Base-by-base conservation (phyloP, 140 eudicot genomes). In the Cichorium intybus region DNA sequence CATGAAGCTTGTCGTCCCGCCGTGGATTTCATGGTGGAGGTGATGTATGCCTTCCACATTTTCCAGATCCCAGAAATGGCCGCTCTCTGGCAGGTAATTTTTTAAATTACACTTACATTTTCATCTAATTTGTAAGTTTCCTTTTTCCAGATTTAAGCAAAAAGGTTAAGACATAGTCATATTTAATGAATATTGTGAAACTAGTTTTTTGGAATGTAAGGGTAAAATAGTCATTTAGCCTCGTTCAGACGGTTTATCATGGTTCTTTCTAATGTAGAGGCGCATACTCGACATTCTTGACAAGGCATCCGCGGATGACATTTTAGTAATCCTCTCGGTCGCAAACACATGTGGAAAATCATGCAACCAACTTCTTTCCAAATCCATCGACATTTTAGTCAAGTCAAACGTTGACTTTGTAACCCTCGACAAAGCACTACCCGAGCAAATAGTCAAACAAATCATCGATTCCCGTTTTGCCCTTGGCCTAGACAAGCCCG, bases 401-500 rank as follows among this genome's bases (percentile, higher is more conserved):
- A 83, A 77, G 64, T 84, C 95, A 3, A 77, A 76, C 39, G 77
- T 88, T 57, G 99, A 93, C 81, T 78, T 73, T 46, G 81, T 89
- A 53, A 88, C 97, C 20, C 88, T 93, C 66, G 95, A 93, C n/a
- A 89, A 78, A 66, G 77, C 87, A 45, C 73, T 93, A 68, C 99
- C 97, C 0, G 90, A 81, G 58, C 78, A 85, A 7, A 77, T 85
- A 17, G 87, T 67, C 53, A 88, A 83, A 56, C 85, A 75, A 74
- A 84, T 93, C 26, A 71, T 75, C 11, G 84, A 81, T 64, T 64
- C 84, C 0, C 93, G 97, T 6, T 60, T 70, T 45, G 82, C 82
- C 60, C 83, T 75, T 31, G 95, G 91, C 15, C 69, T 81, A 46
- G 79, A 68, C 65, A 81, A 80, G 50, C 95, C 90, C 1, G 86